Evolutionary conservation across 495 filamentous ascomycete genomes (phyloP).

Genomic region (Tricharina praecox): DNA sequence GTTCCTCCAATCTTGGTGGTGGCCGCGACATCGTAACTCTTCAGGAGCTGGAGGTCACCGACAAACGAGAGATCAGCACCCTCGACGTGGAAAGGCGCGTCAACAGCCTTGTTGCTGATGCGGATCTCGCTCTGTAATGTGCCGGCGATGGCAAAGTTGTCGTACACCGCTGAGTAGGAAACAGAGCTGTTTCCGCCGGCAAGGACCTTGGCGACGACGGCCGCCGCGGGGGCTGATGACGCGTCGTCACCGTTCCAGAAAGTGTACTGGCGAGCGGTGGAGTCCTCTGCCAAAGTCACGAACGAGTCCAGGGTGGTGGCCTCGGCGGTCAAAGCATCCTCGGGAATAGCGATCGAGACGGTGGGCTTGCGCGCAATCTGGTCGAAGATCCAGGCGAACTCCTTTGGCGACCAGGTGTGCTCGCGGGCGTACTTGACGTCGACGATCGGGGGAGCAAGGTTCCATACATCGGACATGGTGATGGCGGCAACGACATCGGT

Average conservation of each 20-base stretch:
- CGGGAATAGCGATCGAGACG: constrained; percentile 25
- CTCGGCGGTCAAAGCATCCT: constrained; percentile 25
- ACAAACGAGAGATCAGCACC: constrained; percentile 64
- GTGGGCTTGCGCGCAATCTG: constrained; percentile 33
- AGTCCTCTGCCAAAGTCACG: constrained; percentile 20
- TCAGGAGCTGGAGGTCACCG: constrained; percentile 59
- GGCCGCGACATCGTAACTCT: constrained; percentile 52
- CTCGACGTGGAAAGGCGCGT: constrained; percentile 64
- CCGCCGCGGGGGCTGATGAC: constrained; percentile 42
- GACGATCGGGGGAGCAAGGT: constrained; percentile 40
- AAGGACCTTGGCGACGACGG: constrained; percentile 52
- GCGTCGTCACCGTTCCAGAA: constrained; percentile 90
- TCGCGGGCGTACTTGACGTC: constrained; percentile 83
- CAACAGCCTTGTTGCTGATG: constrained; percentile 60
- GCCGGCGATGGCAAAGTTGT: constrained; percentile 80
- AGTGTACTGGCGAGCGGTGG: constrained; percentile 57
- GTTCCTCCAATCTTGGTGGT: constrained; percentile 54
- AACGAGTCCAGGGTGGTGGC: constrained; percentile 20
- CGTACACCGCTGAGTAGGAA: constrained; percentile 52
- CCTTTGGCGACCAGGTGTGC: constrained; percentile 64
- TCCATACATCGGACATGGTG: constrained; percentile 53
- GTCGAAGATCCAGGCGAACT: constrained; percentile 45
- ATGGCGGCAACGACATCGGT: constrained; percentile 74
- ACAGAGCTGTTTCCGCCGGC: constrained; percentile 63
- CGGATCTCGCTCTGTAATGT: constrained; percentile 70